Evolutionary conservation across 805 yeast genomes (phyloP), one percentile per base, ranked within the genome.

Genomic region (Ascoidea tarda): DNA sequence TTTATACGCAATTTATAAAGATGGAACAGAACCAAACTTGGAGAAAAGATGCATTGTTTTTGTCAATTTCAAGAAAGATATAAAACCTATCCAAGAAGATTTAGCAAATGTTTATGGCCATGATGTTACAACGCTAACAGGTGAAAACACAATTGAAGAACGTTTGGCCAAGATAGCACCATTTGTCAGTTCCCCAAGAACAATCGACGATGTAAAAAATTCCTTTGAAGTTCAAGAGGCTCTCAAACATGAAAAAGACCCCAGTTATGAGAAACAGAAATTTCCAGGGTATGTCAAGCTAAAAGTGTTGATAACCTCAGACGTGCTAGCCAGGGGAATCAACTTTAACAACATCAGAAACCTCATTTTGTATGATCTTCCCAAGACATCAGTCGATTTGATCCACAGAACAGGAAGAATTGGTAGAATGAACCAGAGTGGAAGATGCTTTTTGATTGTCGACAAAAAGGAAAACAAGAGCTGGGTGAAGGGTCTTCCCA

Each of bases 331-430:
- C 1, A 74, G 99, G 61, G 99, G 99, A 2, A 68, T 93, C 53
- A 91, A 91, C 62, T 89, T 93, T 67, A 75, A 77, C 52, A 85
- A 85, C 16, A 79, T 93, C 33, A 76, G 89, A 58, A 89, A 89
- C 59, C 87, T 91, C 10, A 73, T 91, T 32, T 68, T 93, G 50
- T 84, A 82, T 69, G 97, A 91, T 62, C 78, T 89, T 48, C 99
- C 99, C 5, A 76, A 77, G 51, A 82, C 84, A 14, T 78, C 96
- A 0, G 82, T 87, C 16, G 98, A 91, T 66, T 71, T 91, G 55
- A 80, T 91, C 21, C 98, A 91, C 64, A 73, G 99, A 56, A 84
- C 87, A 1, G 99, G 99, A 1, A 78, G 99, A 68, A 91, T 97
- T 0, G 97, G 96, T 2, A 71, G 99, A 64, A 82, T 90, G 85